Evolutionary conservation across 169 alveolate genomes (phyloP).

Genomic region (Plasmodium adleri): DNA sequence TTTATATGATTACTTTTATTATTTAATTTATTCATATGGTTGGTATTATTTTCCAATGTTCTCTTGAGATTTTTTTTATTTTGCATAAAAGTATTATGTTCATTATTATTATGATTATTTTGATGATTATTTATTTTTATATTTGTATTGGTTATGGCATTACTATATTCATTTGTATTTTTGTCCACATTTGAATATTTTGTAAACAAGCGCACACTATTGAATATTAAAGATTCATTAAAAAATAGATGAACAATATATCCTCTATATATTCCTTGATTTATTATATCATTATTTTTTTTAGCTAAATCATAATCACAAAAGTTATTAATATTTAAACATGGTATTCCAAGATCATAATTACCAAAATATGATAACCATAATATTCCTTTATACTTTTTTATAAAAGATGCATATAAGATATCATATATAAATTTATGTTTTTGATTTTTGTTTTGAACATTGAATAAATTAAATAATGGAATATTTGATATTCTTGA

Average conservation of each 20-base stretch:
- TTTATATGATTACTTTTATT: not conserved
- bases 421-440: conserved; percentile 82
- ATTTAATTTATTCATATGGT: too few relatives aligned
- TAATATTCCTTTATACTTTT: conserved; percentile 82
- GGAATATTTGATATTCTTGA: conserved; percentile 83
- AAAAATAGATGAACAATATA: conserved; percentile 83
- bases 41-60: too few relatives aligned
- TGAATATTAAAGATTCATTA: conserved; percentile 84
- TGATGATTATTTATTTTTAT: not conserved
- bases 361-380: conserved; percentile 78
- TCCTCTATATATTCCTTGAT: conserved; percentile 83
- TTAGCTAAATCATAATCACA: conserved; percentile 82
- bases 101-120: not conserved
- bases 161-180: not conserved
- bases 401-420: conserved; percentile 78
- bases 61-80: too few relatives aligned
- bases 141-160: not conserved
- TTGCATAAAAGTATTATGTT: not conserved
- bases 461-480: conserved; percentile 68
- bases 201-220: conserved; percentile 78
- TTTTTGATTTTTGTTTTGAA: conserved; percentile 73
- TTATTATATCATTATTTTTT: conserved; percentile 72
- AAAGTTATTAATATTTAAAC: conserved; percentile 64
- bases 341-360: conserved; percentile 77
- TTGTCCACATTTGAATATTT: conserved; percentile 63